Evolutionary conservation across 108 stramenopile genomes (phyloP).

Genomic region (Cylindrotheca closterium): DNA sequence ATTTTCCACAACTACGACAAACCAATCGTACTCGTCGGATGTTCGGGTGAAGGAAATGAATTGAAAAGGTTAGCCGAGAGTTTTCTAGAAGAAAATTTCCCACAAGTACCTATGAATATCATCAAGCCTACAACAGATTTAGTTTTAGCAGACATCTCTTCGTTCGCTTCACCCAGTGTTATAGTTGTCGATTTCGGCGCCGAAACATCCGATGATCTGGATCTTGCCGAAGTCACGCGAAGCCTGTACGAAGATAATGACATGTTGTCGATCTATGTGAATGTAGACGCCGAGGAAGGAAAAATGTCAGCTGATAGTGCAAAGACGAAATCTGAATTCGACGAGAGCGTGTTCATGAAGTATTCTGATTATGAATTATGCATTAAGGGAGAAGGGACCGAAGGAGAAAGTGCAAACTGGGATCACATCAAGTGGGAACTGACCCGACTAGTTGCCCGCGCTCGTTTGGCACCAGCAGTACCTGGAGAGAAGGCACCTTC

Average conservation of each 20-base stretch:
- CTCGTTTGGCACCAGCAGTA: conserved; percentile 66
- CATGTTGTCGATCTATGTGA: conserved; percentile 68
- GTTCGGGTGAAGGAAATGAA: conserved; percentile 53
- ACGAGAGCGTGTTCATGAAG: conserved; percentile 58
- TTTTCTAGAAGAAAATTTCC: conserved; percentile 41
- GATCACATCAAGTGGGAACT: conserved; percentile 83
- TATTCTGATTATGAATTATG: conserved; percentile 87
- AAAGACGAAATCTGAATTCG: conserved; percentile 42
- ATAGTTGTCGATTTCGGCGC: conserved; percentile 63
- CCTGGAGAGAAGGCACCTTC: conserved; percentile 59
- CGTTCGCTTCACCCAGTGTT: conserved; percentile 38
- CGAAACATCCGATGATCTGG: conserved; percentile 33
- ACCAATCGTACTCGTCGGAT: conserved; percentile 78
- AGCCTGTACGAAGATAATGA: conserved; percentile 54
- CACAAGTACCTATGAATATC: conserved; percentile 4
- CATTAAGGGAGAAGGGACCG: conserved; percentile 66
- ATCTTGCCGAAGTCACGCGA: conserved; percentile 38
- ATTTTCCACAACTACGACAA: conserved; percentile 75
- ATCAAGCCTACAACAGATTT: conserved; percentile 1
- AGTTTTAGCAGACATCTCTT: conserved; percentile 39
- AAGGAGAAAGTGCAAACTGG: conserved; percentile 35
- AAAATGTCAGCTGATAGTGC: conserved; percentile 25
- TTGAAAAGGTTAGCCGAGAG: conserved; percentile 64
- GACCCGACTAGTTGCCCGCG: conserved; percentile 67
- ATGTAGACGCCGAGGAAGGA: conserved; percentile 55